phyloP scores from a whole-genome alignment of 352 stramenopile genomes.

The Globisporangium radiosum region DNA sequence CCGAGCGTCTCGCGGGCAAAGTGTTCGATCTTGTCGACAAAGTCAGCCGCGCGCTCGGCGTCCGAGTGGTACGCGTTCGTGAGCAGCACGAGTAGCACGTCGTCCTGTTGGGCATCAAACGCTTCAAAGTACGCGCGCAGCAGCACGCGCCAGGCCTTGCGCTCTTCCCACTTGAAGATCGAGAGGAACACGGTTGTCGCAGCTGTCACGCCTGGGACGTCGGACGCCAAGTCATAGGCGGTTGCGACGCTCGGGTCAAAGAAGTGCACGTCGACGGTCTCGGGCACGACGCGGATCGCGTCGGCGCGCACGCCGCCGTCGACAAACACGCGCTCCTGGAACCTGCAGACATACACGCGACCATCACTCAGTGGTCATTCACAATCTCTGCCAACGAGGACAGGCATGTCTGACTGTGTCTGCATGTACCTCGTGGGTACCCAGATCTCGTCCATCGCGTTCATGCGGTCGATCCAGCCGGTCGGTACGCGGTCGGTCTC shows the following conservation, averaged over 20 bases:
- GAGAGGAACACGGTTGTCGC: constrained; percentile 83
- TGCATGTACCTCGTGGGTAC: constrained; percentile 61
- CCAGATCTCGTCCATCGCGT: constrained; percentile 92
- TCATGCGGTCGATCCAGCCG: constrained; percentile 86
- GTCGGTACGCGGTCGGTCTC: constrained; percentile 90
- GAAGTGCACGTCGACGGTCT: constrained; percentile 88
- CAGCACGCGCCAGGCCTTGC: constrained; percentile 89
- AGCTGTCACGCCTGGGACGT: constrained; percentile 26
- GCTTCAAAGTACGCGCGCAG: constrained; percentile 77
- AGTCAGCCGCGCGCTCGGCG: constrained; percentile 36
- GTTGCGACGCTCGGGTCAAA: constrained; percentile 62
- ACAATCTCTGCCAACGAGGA: too few species aligned
- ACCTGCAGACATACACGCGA: constrained; percentile 21
- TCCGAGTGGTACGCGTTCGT: constrained; percentile 83
- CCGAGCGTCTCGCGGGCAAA: constrained; percentile 42
- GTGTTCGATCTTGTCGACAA: constrained; percentile 41
- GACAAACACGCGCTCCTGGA: constrained; percentile 71
- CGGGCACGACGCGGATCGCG: constrained; percentile 69
- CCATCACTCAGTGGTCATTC: background rate
- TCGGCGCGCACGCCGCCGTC: constrained; percentile 44
- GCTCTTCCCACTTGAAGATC: constrained; percentile 93
- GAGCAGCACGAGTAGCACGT: constrained; percentile 80
- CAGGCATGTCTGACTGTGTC: background rate
- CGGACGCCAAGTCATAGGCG: constrained; percentile 41
- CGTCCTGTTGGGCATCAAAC: constrained; percentile 41